These are phyloP conservation scores for Pelargonium myrrhifolium DNA, from an alignment of 441 rosid species.

Conservation along the genomic window DNA sequence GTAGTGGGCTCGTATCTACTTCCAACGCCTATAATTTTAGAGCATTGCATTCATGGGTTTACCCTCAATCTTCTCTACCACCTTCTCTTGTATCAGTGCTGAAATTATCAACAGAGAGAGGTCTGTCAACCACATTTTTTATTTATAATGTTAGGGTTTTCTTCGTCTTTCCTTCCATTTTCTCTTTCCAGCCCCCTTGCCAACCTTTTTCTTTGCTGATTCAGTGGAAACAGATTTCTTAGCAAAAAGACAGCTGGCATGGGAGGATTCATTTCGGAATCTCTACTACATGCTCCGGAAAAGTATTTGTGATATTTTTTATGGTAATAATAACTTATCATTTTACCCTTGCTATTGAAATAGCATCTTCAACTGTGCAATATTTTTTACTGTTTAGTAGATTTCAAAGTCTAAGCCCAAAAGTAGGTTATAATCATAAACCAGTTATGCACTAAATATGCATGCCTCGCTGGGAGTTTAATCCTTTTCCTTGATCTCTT, in stretches of 20 bases:
- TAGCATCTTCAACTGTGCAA: not conserved
- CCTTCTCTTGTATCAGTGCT: slow-evolving; percentile 58
- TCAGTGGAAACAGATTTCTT: slow-evolving; percentile 59
- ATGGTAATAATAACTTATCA: slow-evolving; percentile 41
- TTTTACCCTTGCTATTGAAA: not conserved
- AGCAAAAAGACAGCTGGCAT: slow-evolving; percentile 51
- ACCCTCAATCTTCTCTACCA: slow-evolving; percentile 83
- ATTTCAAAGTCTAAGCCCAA: not conserved
- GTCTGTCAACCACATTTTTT: slow-evolving; percentile 33
- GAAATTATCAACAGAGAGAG: slow-evolving; percentile 49
- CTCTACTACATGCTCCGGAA: slow-evolving; percentile 76
- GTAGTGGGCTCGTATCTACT: slow-evolving; percentile 31
- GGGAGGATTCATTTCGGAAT: slow-evolving; percentile 92
- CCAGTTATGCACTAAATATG: not conserved
- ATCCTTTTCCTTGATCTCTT: not conserved
- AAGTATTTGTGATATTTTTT: slow-evolving; percentile 61
- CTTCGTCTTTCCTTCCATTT: not conserved
- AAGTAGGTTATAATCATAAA: not conserved
- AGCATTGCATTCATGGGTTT: slow-evolving; percentile 82
- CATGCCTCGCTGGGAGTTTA: not conserved
- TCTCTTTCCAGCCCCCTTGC: slow-evolving; percentile 16
- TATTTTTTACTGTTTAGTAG: not conserved
- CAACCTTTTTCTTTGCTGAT: slow-evolving; percentile 22
- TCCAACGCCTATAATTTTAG: slow-evolving; percentile 37
- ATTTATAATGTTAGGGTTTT: not conserved